These are phyloP conservation scores for Dactylonectria estremocensis DNA, from an alignment of 2,329 filamentous ascomycete genomes.

Conservation along the genomic window DNA sequence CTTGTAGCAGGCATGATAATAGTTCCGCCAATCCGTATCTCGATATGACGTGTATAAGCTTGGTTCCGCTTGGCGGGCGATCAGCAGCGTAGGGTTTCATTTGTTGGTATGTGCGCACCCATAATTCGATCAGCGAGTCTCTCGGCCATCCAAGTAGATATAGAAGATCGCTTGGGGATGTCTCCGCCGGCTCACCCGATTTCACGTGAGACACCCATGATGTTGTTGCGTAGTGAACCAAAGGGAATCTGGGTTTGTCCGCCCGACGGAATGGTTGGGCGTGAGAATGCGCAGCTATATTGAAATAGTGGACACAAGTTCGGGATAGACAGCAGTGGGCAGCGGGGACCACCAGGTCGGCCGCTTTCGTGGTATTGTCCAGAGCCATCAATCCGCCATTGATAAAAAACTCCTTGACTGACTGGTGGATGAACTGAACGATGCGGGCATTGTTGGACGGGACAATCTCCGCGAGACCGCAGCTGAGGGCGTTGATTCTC, in stretches of 20 bases:
- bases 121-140: slow-evolving; percentile 5
- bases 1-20: too few species aligned
- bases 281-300: not conserved
- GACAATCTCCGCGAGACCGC: slow-evolving; percentile 47
- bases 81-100: not conserved
- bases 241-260: not conserved
- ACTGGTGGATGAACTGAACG: slow-evolving; percentile 43
- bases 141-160: not conserved
- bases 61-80: not conserved
- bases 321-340: slow-evolving; percentile 8
- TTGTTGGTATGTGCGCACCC: not conserved
- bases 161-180: slow-evolving; percentile 4
- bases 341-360: not conserved
- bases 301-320: slow-evolving; percentile 14
- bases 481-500: slow-evolving; percentile 43
- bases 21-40: slow-evolving; percentile 2
- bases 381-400: slow-evolving; percentile 10
- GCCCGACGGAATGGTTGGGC: not conserved
- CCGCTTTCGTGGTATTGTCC: not conserved
- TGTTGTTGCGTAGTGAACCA: slow-evolving; percentile 5
- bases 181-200: slow-evolving; percentile 1
- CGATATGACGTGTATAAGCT: slow-evolving; percentile 18
- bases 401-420: slow-evolving; percentile 25
- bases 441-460: not conserved
- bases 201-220: slow-evolving; percentile 13